These are phyloP conservation scores for Prunus dulcis DNA, from an alignment of 306 rosid species.

Conservation along the genomic window DNA sequence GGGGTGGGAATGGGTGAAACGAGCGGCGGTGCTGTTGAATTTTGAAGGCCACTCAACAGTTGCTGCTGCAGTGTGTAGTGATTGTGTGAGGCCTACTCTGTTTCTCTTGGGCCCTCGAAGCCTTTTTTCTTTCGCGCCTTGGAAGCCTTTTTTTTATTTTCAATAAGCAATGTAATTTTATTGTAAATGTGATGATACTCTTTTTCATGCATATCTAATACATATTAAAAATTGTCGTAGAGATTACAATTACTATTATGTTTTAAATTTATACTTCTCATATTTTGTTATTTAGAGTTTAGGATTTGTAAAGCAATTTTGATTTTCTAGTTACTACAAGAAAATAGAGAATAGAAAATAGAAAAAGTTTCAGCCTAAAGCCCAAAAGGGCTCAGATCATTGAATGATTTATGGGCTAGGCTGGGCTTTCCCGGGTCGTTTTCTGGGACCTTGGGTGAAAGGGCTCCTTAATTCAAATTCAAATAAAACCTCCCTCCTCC, in stretches of 20 bases:
- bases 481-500: constrained; percentile 27
- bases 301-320: too few relatives aligned
- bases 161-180: not conserved
- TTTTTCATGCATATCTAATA: too few relatives aligned
- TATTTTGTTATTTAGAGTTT: too few relatives aligned
- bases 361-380: not conserved
- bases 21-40: constrained; percentile 13
- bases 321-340: too few relatives aligned
- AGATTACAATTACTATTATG: too few relatives aligned
- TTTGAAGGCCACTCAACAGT: not conserved
- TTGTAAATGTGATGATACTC: too few relatives aligned
- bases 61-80: not conserved
- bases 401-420: too few relatives aligned
- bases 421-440: not conserved
- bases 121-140: not conserved
- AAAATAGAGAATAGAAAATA: too few relatives aligned
- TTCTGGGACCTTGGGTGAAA: not conserved
- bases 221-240: too few relatives aligned
- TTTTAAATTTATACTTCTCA: too few relatives aligned
- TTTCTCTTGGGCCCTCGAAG: not conserved
- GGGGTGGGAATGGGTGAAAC: not conserved
- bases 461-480: constrained; percentile 21
- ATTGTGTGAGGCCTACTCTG: not conserved
- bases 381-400: not conserved
- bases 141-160: not conserved